These are phyloP conservation scores for Coleophoma eucalyptorum DNA, from an alignment of 2,329 filamentous ascomycete species.

Conservation along the genomic window DNA sequence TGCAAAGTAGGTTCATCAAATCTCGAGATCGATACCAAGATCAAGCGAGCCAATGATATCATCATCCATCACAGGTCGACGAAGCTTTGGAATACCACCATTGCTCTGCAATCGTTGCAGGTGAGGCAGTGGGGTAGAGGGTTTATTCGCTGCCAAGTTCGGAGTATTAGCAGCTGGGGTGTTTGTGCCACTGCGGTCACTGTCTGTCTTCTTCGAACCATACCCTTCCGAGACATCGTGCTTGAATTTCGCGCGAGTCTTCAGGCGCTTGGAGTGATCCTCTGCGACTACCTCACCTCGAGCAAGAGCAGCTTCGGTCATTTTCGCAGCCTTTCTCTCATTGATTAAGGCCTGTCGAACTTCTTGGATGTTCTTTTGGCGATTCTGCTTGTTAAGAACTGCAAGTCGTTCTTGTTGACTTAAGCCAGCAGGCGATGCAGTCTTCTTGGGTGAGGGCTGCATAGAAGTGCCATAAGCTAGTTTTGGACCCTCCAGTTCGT, in stretches of 20 bases:
- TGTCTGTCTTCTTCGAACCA: slow-evolving; percentile 41
- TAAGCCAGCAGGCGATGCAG: slow-evolving; percentile 40
- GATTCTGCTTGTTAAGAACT: slow-evolving; percentile 79
- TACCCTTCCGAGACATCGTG: slow-evolving; percentile 54
- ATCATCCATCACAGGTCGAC: slow-evolving; percentile 81
- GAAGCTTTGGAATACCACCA: slow-evolving; percentile 60
- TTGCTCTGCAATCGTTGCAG: slow-evolving; percentile 45
- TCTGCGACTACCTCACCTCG: slow-evolving; percentile 59
- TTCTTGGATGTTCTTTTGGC: slow-evolving; percentile 78
- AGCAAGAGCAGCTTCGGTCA: slow-evolving; percentile 56
- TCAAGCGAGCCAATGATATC: slow-evolving; percentile 89
- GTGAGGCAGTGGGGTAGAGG: slow-evolving; percentile 42
- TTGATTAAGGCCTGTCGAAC: slow-evolving; percentile 88
- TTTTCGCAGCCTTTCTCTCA: slow-evolving; percentile 64
- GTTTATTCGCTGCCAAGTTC: slow-evolving; percentile 38
- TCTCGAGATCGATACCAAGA: slow-evolving; percentile 84
- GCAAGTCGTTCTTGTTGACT: slow-evolving; percentile 79
- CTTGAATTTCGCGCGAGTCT: slow-evolving; percentile 64
- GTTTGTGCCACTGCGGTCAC: slow-evolving; percentile 44
- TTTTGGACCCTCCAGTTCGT: slow-evolving; percentile 62
- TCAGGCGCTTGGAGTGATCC: slow-evolving; percentile 58
- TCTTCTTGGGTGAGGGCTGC: slow-evolving; percentile 47
- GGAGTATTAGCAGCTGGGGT: slow-evolving; percentile 44
- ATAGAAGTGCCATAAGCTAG: slow-evolving; percentile 70
- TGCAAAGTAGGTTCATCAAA: slow-evolving; percentile 7